Percentiles rank a stretch among this genome's conserved stretches.
Conservation (phyloP, 2,329 filamentous ascomycete genomes). For the Furcasterigmium sp. region DNA sequence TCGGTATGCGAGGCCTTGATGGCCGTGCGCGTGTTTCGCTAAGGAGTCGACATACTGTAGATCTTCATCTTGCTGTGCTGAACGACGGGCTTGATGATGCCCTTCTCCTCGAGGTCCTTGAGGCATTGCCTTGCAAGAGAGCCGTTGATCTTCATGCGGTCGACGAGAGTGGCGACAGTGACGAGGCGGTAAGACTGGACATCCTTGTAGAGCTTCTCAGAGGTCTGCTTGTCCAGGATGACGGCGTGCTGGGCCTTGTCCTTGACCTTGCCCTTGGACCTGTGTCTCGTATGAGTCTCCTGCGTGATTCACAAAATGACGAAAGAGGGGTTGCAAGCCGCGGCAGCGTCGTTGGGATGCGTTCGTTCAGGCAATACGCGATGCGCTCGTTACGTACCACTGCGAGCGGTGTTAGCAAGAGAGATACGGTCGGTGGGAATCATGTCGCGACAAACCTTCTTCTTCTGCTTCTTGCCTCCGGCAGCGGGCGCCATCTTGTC, state of each 20-base stretch:
- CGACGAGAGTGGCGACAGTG: conserved; percentile 96
- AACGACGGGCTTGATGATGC: conserved; percentile 96
- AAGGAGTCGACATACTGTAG: conserved; percentile 64
- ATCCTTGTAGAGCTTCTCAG: conserved; percentile 99
- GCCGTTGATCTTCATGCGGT: conserved; percentile 99
- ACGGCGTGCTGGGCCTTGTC: conserved; percentile 99
- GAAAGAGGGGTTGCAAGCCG: background rate
- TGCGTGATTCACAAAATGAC: background rate
- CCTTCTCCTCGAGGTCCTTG: conserved; percentile 93
- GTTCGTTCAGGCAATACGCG: background rate
- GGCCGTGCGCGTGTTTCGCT: background rate
- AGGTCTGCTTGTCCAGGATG: conserved; percentile 95
- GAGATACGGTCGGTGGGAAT: background rate
- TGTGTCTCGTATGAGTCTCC: conserved; percentile 8
- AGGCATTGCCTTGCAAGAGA: conserved; percentile 88
- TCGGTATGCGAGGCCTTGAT: background rate
- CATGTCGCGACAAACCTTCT: conserved; percentile 24
- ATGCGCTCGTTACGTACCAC: conserved; percentile 25
- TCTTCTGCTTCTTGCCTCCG: conserved; percentile 47
- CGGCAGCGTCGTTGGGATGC: background rate
- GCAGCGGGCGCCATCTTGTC: conserved; percentile 32
- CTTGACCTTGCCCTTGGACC: conserved; percentile 73
- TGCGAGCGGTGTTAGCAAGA: conserved; percentile 7
- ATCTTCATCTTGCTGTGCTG: conserved; percentile 96
- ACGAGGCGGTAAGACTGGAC: conserved; percentile 99